A percentile compares a stretch with the other conserved stretches of the same genome.
These are phyloP conservation scores for Emericellopsis atlantica DNA, from an alignment of 2,329 filamentous ascomycete genomes.

Conservation along the genomic window DNA sequence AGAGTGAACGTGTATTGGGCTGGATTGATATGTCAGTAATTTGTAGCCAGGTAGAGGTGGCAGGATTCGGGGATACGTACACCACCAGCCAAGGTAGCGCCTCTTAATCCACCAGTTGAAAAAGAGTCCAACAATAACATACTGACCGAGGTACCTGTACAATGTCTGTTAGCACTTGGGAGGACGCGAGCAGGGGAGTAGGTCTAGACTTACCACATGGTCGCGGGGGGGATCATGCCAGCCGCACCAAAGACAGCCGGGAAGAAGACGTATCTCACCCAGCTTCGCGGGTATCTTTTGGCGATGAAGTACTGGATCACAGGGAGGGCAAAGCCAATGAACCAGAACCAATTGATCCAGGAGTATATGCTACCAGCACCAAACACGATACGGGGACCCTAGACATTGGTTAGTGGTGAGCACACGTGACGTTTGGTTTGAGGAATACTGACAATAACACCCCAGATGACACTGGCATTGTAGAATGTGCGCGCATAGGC, in stretches of 20 bases:
- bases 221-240: slow-evolving; percentile 38
- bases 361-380: slow-evolving; percentile 28
- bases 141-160: slow-evolving; percentile 41
- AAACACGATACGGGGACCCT: slow-evolving; percentile 16
- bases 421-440: too few species aligned
- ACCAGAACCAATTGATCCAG: slow-evolving; percentile 40
- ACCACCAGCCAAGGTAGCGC: slow-evolving; percentile 43
- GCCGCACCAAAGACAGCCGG: slow-evolving; percentile 40
- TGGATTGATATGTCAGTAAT: too few species aligned
- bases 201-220: too few species aligned
- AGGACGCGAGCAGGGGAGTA: too few species aligned
- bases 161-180: too few species aligned
- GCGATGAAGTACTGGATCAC: slow-evolving; percentile 34
- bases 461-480: slow-evolving; percentile 48
- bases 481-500: slow-evolving; percentile 46
- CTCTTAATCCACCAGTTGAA: slow-evolving; percentile 41
- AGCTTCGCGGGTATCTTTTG: slow-evolving; percentile 30
- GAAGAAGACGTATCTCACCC: slow-evolving; percentile 35
- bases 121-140: slow-evolving; percentile 39
- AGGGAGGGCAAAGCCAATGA: slow-evolving; percentile 36
- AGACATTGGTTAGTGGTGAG: too few species aligned
- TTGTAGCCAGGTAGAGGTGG: too few species aligned
- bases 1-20: slow-evolving; percentile 57
- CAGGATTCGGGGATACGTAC: slow-evolving; percentile 19
- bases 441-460: slow-evolving; percentile 31